These are phyloP conservation scores for Beta vulgaris DNA, from an alignment of 148 eudicot species.

Conservation along the genomic window DNA sequence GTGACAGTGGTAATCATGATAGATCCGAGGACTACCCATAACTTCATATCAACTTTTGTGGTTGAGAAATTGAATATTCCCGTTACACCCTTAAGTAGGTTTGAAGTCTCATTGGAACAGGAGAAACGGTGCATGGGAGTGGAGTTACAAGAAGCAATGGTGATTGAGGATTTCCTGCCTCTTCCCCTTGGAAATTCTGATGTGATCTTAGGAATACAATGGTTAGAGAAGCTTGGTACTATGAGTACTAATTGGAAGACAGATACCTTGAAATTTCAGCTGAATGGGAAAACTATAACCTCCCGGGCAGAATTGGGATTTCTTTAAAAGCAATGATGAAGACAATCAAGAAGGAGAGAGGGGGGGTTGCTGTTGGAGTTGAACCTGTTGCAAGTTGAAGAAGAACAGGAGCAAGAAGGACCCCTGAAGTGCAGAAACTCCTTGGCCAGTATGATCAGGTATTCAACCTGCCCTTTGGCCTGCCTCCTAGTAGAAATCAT, in stretches of 20 bases:
- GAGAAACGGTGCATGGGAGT: neutral
- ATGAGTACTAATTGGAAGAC: neutral
- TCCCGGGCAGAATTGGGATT: neutral
- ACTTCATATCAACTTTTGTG: neutral
- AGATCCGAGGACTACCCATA: too few species aligned
- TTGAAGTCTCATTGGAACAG: neutral
- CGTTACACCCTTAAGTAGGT: neutral
- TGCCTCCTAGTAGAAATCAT: too few species aligned
- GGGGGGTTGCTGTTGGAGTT: neutral
- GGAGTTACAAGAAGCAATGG: neutral
- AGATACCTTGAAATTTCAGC: neutral
- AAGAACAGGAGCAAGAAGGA: too few species aligned
- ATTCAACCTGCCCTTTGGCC: too few species aligned
- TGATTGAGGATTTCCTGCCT: neutral
- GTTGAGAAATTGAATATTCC: neutral
- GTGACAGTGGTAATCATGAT: too few species aligned
- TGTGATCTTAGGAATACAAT: too few species aligned
- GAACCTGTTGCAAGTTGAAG: neutral
- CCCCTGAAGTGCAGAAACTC: too few species aligned
- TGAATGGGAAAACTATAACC: neutral
- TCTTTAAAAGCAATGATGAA: neutral
- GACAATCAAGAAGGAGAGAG: neutral
- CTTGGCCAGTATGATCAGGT: too few species aligned
- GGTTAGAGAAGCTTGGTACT: neutral
- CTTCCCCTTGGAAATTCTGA: neutral